These are phyloP conservation scores for Vigna hirtella DNA, from an alignment of 306 rosid genomes.

Conservation along the genomic window DNA sequence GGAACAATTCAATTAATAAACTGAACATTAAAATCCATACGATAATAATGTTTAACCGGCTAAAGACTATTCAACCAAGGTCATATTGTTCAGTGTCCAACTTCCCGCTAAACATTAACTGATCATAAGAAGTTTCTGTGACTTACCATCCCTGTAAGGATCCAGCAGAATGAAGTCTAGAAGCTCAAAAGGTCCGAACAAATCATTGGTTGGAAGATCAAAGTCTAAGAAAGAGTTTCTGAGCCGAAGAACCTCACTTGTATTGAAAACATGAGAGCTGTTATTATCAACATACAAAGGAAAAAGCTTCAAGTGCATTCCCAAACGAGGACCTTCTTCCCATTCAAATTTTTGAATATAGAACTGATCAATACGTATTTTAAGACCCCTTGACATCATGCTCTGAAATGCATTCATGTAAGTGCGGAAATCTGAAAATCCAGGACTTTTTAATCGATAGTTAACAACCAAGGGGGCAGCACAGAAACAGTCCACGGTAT, in stretches of 20 bases:
- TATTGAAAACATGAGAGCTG: slow-evolving; percentile 49
- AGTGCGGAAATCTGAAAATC: slow-evolving; percentile 65
- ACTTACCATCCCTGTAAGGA: slow-evolving; percentile 68
- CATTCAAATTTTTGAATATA: slow-evolving; percentile 53
- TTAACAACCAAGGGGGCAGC: slow-evolving; percentile 64
- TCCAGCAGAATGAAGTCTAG: slow-evolving; percentile 52
- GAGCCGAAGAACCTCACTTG: slow-evolving; percentile 67
- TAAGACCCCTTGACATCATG: slow-evolving; percentile 59
- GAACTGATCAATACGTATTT: slow-evolving; percentile 55
- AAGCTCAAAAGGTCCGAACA: slow-evolving; percentile 90
- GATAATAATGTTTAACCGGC: background rate
- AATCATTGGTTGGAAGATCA: slow-evolving; percentile 52
- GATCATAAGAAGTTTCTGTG: slow-evolving; percentile 39
- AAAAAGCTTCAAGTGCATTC: slow-evolving; percentile 72
- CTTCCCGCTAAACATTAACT: background rate
- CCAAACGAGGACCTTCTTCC: slow-evolving; percentile 73
- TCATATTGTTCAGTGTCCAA: background rate
- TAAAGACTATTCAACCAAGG: background rate
- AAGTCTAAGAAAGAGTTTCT: slow-evolving; percentile 60
- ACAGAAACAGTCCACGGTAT: slow-evolving; percentile 59
- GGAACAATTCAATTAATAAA: slow-evolving; percentile 1
- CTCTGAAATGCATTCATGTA: slow-evolving; percentile 50
- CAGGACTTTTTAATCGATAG: slow-evolving; percentile 93
- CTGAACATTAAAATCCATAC: background rate
- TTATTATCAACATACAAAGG: slow-evolving; percentile 54